Percentiles rank a stretch among this genome's conserved stretches.
phyloP scores from a whole-genome alignment of 202 grass and related monocot genomes.

The Sporobolus alterniflorus region DNA sequence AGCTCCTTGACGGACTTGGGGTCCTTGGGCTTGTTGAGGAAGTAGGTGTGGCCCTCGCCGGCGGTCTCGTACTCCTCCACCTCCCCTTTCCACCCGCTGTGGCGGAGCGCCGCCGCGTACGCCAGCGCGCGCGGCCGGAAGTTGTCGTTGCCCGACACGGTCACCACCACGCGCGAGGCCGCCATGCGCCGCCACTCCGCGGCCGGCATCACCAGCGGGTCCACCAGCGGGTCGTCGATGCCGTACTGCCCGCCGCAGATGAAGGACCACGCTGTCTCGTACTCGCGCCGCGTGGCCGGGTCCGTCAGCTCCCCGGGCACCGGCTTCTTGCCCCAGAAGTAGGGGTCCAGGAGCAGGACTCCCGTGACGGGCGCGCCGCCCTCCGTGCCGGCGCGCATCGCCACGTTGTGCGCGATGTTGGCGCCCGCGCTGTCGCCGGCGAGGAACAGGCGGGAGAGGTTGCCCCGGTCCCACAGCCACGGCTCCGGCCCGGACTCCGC shows the following conservation, averaged over 20 bases:
- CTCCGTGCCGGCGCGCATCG: slow-evolving; percentile 35
- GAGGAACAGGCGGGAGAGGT: slow-evolving; percentile 58
- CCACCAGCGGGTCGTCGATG: slow-evolving; percentile 61
- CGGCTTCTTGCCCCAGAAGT: slow-evolving; percentile 65
- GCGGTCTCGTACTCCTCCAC: slow-evolving; percentile 45
- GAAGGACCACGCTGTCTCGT: slow-evolving; percentile 61
- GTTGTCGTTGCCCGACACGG: slow-evolving; percentile 50
- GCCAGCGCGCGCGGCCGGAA: slow-evolving; percentile 51
- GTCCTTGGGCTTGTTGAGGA: slow-evolving; percentile 45
- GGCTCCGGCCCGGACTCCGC: slow-evolving; percentile 43
- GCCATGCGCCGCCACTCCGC: slow-evolving; percentile 33
- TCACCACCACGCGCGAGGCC: slow-evolving; percentile 47
- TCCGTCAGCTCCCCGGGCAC: slow-evolving; percentile 56
- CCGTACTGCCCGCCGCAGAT: slow-evolving; percentile 54
- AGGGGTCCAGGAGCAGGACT: slow-evolving; percentile 54
- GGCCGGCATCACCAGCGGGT: slow-evolving; percentile 48
- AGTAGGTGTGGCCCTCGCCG: slow-evolving; percentile 67
- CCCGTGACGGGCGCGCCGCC: slow-evolving; percentile 45
- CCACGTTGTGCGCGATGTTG: slow-evolving; percentile 66
- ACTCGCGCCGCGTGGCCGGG: slow-evolving; percentile 27
- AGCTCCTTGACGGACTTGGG: slow-evolving; percentile 48
- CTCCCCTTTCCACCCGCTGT: slow-evolving; percentile 51
- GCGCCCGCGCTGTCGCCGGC: slow-evolving; percentile 66
- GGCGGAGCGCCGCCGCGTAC: slow-evolving; percentile 49
- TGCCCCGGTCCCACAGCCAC: slow-evolving; percentile 56